phyloP scores from a whole-genome alignment of 1,139 yeast species.

The Debaryomycetaceae sp. region DNA sequence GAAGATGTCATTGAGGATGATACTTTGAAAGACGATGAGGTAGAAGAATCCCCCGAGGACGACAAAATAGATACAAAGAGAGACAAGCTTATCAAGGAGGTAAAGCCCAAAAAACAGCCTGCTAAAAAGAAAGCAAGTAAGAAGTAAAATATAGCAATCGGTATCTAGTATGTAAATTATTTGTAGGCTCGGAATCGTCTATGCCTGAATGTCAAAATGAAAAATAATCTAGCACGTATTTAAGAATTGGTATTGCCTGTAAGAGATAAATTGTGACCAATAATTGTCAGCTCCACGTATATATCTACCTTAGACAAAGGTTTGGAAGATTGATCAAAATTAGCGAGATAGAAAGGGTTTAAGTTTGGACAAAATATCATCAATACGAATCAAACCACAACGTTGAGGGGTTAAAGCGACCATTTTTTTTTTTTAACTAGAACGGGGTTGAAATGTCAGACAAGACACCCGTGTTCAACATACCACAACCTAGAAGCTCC shows the following conservation, averaged over 20 bases:
- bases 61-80: slow-evolving; percentile 37
- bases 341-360: not conserved
- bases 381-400: not conserved
- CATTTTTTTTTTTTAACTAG: not conserved
- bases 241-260: not conserved
- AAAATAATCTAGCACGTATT: not conserved
- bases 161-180: not conserved
- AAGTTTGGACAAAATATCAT: not conserved
- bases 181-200: not conserved
- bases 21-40: slow-evolving; percentile 29
- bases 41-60: slow-evolving; percentile 20
- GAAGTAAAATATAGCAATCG: slow-evolving; percentile 5
- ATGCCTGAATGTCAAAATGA: not conserved
- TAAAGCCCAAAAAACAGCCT: slow-evolving; percentile 20
- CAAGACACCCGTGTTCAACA: slow-evolving; percentile 26
- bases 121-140: slow-evolving; percentile 14
- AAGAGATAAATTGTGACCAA: not conserved
- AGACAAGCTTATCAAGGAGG: slow-evolving; percentile 44
- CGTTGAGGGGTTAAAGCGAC: not conserved
- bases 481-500: slow-evolving; percentile 21
- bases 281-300: not conserved
- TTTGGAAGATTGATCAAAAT: too few species aligned
- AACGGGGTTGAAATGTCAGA: slow-evolving; percentile 14
- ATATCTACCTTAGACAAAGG: too few species aligned
- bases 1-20: slow-evolving; percentile 67